A percentile compares a stretch with the other conserved stretches of the same genome.
phyloP scores from a whole-genome alignment of 345 rosid genomes.

The Arabidopsis thaliana region TAIR10.1 NC_003070.9:21772501-21773000 shows the following conservation, averaged over 20 bases:
- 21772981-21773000: constrained; percentile 53
- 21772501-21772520: background rate
- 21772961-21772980: constrained; percentile 29
- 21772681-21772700: constrained; percentile 56
- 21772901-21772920: constrained; percentile 50
- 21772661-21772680: constrained; percentile 60
- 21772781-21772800: constrained; percentile 46
- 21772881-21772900: constrained; percentile 29
- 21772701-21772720: constrained; percentile 48
- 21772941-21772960: constrained; percentile 71
- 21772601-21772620: constrained; percentile 48
- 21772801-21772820: constrained; percentile 32
- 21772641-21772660: constrained; percentile 40
- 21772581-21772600: constrained; percentile 50
- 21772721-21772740: constrained; percentile 48
- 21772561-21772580: background rate
- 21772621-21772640: constrained; percentile 47
- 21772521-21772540: background rate
- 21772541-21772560: background rate
- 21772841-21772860: background rate
- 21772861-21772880: background rate
- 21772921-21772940: constrained; percentile 65
- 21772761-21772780: constrained; percentile 53
- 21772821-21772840: background rate
- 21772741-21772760: constrained; percentile 50